Conservation (phyloP, 805 yeast species). For the Kuraishia cidri region DNA sequence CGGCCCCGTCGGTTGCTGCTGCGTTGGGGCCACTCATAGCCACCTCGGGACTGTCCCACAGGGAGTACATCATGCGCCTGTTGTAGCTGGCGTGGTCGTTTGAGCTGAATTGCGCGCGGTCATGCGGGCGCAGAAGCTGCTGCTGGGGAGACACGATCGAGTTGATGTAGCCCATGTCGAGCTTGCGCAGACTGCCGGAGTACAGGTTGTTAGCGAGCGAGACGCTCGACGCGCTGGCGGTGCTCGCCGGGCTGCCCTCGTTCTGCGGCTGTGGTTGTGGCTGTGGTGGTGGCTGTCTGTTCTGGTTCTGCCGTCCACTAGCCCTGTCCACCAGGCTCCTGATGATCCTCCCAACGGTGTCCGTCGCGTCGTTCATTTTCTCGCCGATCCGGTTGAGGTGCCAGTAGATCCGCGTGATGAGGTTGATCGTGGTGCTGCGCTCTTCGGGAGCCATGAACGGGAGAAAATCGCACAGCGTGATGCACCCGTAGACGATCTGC, state of each 20-base stretch:
- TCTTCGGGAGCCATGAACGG: slow-evolving; percentile 27
- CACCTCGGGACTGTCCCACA: no score
- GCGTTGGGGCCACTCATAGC: no score
- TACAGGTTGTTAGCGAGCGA: not conserved
- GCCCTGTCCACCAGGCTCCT: slow-evolving; percentile 39
- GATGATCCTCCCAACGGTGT: slow-evolving; percentile 47
- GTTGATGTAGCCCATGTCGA: no score
- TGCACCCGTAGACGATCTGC: slow-evolving; percentile 45
- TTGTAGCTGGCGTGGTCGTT: no score
- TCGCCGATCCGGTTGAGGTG: slow-evolving; percentile 49
- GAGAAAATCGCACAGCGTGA: slow-evolving; percentile 40
- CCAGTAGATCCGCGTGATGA: slow-evolving; percentile 49
- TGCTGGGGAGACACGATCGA: no score
- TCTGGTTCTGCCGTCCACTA: slow-evolving; percentile 5
- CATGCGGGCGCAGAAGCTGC: no score
- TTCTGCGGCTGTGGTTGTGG: no score
- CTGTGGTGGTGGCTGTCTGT: no score
- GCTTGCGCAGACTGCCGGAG: not conserved
- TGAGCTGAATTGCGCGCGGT: no score
- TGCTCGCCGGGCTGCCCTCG: not conserved
- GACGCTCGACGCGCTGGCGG: not conserved
- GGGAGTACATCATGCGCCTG: no score
- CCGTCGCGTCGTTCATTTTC: slow-evolving; percentile 48
- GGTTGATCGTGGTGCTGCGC: slow-evolving; percentile 29
- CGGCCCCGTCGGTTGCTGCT: no score